phyloP scores from a whole-genome alignment of 2,329 filamentous ascomycete species.

The Trichoderma aggressivum region DNA sequence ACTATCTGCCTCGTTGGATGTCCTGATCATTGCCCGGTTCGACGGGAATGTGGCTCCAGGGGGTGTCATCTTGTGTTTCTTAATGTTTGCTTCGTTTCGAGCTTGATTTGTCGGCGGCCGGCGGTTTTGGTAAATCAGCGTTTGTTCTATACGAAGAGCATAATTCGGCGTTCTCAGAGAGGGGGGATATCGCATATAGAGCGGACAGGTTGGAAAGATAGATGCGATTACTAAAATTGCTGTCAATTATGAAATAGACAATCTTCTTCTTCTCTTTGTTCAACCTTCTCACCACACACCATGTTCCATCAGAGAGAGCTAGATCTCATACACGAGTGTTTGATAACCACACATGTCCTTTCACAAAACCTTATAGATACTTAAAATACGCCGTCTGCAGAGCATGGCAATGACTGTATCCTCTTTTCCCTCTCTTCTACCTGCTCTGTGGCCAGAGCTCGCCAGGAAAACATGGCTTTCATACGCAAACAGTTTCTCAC shows the following conservation, averaged over 20 bases:
- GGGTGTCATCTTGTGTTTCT: background rate
- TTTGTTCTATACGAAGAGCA: background rate
- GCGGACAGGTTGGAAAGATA: background rate
- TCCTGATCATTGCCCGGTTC: constrained; percentile 1
- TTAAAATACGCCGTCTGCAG: background rate
- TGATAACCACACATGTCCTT: background rate
- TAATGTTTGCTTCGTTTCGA: background rate
- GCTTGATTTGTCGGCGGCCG: background rate
- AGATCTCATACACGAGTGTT: background rate
- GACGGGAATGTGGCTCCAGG: background rate
- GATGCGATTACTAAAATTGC: background rate
- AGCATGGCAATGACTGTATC: background rate
- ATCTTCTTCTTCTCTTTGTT: background rate
- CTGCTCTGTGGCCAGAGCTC: background rate
- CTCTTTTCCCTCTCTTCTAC: background rate
- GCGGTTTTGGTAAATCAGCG: background rate
- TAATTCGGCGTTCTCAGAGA: background rate
- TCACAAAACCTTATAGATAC: background rate
- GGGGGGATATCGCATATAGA: background rate
- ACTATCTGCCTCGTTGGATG: constrained; percentile 55
- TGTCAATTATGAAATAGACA: background rate
- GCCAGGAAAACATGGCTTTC: background rate
- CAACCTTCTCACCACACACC: background rate
- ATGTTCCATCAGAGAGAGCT: background rate
- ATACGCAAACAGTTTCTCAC: background rate